phyloP scores from a whole-genome alignment of 345 rosid species.

The Rhodamnia rubescens region DNA sequence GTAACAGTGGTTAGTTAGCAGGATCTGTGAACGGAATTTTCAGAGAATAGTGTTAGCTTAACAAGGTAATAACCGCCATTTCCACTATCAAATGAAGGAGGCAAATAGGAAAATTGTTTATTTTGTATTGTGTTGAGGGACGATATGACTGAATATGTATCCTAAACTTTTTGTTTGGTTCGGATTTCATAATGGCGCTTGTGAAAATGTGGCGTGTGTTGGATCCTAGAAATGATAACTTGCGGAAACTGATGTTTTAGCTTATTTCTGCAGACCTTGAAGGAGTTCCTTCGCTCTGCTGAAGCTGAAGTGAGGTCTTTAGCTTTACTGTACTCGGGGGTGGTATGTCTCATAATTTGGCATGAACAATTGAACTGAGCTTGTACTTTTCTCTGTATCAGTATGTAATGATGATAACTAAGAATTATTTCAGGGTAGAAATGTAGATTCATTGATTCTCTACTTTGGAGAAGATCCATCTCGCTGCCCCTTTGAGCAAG shows the following conservation, averaged over 20 bases:
- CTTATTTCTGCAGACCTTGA: conserved; percentile 33
- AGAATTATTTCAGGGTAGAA: conserved; percentile 51
- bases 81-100: neutral
- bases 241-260: neutral
- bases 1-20: neutral
- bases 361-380: neutral
- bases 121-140: neutral
- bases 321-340: conserved; percentile 73
- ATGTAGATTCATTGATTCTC: conserved; percentile 76
- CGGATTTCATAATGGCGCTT: neutral
- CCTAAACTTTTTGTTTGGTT: neutral
- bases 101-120: neutral
- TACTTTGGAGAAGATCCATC: conserved; percentile 98
- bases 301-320: conserved; percentile 79
- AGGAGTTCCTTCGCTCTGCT: conserved; percentile 68
- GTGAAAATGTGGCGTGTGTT: neutral
- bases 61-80: neutral
- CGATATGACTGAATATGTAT: neutral
- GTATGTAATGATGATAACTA: neutral
- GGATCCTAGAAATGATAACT: neutral
- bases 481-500: conserved; percentile 89
- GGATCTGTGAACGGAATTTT: neutral
- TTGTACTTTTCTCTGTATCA: neutral
- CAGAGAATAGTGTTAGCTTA: neutral
- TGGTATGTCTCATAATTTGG: conserved; percentile 35